Base-by-base conservation (phyloP, 768 basidiomycete species). In the Mycena pura region DNA sequence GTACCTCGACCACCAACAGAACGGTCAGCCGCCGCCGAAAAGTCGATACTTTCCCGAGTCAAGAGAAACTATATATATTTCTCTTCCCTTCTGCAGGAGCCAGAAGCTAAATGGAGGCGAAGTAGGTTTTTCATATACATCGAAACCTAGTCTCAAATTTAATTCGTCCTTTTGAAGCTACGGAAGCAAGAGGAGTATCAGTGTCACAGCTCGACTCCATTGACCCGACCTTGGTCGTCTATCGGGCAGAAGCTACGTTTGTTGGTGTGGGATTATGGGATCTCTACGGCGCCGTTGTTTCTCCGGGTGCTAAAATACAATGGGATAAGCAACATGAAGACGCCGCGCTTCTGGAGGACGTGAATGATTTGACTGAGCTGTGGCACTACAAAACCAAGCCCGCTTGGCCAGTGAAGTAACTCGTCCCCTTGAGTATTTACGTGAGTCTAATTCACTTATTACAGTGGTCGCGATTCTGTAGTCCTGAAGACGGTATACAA, bases 181-280 rank as follows among this genome's bases (percentile, higher is more conserved):
- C 90, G 44, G 97, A 99, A 66, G 83, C 85, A 27, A 85, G 90
- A 41, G 96, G 97, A 2, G 96, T 99, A 1, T 92, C 95, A 5
- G 88, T 99, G 34, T 95, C 95, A 5, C 96, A 98, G 72, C 85
- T 99, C 9, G 92, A 98, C 72, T 96, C 95, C 0, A 98, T 99
- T 60, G 97, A 99, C 73, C 95, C 95, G 25, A 98, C 96, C 0
- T 78, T 99, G 56, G 92, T 98, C 6, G 95, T 99, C 3, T 99
- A 95, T 72, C 86, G 95, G 21, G 96, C 97, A 2, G 95, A 98
- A 75, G 96, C 96, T 2, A 96, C 95, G 0, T 98, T 99, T 70
- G 96, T 99, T 32, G 96, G 96, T 21, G 89, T 99, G 5, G 89
- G 92, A 3, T 79, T 99, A 2, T 99, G 96, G 96, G 97, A 99